Evolutionary conservation across 306 rosid genomes (phyloP), one percentile per base, ranked within the genome.

Genomic region (Medicago lupulina): DNA sequence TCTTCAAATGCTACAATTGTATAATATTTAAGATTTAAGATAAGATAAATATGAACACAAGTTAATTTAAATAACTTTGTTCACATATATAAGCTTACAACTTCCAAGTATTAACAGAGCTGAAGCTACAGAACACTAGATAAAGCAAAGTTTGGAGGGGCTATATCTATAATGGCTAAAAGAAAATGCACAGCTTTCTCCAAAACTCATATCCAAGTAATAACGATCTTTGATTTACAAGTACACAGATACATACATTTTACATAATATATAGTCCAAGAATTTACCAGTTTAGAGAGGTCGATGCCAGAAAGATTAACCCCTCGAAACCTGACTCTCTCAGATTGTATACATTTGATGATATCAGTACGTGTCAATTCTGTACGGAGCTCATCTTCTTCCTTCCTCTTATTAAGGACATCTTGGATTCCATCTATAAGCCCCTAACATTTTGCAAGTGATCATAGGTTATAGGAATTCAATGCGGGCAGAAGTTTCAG

Each of bases 231-330:
- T 49, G 9, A 16, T 39, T 54, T 38, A 46, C 14, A 77, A 70
- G 71, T 63, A 68, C 60, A 44, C 28, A 71, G 60, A 79, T 74
- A 70, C 21, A 79, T 75, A 73, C 17, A 43, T 21, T 15, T 70
- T 2, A 65, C 8, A 43, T 49, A 10, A 55, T 60, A 43, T 11
- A 73, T 61, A 64, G 55, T 25, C 54, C 65, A 71, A 44, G 39
- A 76, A 80, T 64, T 81, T 84, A 94, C 97, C 91, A 94, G 91
- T 83, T 91, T 94, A 2, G 98, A 94, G 66, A 94, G 98, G 85
- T 94, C 96, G 77, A 91, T 88, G 81, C 97, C 98, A 81, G 93
- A 94, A 76, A 91, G 97, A 77, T 94, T 91, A 81, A 94, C 91
- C 67, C 98, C 98, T 71, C 98, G 95, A 83, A 94, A 84, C 75